These are phyloP conservation scores for Priceomyces castillae DNA, from an alignment of 805 yeast species.

Conservation along the genomic window DNA sequence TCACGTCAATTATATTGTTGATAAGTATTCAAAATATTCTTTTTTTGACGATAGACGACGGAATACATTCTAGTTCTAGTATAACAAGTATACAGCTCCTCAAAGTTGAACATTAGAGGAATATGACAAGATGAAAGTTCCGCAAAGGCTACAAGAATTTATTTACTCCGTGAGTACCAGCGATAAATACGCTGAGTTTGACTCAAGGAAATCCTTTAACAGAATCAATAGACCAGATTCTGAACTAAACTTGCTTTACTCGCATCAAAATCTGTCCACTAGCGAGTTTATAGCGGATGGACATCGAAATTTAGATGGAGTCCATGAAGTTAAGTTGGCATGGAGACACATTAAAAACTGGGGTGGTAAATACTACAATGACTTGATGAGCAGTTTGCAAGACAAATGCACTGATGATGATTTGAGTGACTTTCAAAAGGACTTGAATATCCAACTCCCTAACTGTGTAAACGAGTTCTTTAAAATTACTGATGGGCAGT, in stretches of 20 bases:
- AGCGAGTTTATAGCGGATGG: constrained; percentile 21
- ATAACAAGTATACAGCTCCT: too few species aligned
- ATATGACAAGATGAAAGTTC: constrained; percentile 15
- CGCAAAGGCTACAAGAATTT: constrained; percentile 51
- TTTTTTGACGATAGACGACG: too few species aligned
- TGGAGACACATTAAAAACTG: constrained; percentile 90
- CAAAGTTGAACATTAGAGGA: not conserved
- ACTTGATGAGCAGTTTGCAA: constrained; percentile 72
- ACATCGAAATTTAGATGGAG: constrained; percentile 52
- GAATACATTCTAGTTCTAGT: too few species aligned
- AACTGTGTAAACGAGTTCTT: constrained; percentile 77
- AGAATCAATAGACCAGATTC: constrained; percentile 42
- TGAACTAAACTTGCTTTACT: constrained; percentile 27
- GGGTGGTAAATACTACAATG: constrained; percentile 77
- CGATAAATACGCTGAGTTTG: constrained; percentile 69
- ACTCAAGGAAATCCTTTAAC: constrained; percentile 46
- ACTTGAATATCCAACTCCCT: constrained; percentile 72
- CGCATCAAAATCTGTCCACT: constrained; percentile 27
- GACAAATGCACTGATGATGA: constrained; percentile 80
- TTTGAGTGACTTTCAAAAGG: constrained; percentile 78
- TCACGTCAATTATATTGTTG: not conserved
- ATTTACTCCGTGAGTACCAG: constrained; percentile 62
- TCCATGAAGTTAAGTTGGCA: constrained; percentile 70
- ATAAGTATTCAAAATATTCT: too few species aligned
- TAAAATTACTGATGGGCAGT: constrained; percentile 87